phyloP scores from a whole-genome alignment of 2,329 filamentous ascomycete species.

The Raffaelea ambrosiae region DNA sequence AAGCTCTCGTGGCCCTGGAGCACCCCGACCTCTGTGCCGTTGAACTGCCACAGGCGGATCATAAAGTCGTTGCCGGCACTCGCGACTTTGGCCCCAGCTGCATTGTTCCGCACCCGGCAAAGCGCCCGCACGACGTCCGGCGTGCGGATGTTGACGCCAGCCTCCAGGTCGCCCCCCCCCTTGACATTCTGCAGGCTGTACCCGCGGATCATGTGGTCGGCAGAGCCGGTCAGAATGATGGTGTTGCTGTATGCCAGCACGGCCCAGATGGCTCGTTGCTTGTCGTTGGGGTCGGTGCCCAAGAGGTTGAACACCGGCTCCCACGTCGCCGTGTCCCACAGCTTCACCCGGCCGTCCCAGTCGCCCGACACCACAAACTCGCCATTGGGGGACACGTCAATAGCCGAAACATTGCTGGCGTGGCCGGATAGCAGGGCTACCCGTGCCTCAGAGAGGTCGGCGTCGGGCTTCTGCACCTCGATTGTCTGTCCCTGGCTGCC shows the following conservation, averaged over 20 bases:
- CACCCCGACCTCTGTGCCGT: slow-evolving; percentile 67
- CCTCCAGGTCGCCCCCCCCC: slow-evolving; percentile 35
- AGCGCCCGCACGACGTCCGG: slow-evolving; percentile 84
- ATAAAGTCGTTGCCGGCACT: slow-evolving; percentile 90
- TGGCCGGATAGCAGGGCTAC: slow-evolving; percentile 84
- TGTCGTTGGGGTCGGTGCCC: slow-evolving; percentile 35
- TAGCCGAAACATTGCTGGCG: slow-evolving; percentile 74
- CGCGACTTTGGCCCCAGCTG: slow-evolving; percentile 83
- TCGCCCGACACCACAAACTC: slow-evolving; percentile 79
- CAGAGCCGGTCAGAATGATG: slow-evolving; percentile 82
- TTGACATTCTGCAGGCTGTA: slow-evolving; percentile 58
- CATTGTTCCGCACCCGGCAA: slow-evolving; percentile 66
- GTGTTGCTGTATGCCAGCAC: slow-evolving; percentile 74
- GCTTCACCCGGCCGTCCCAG: slow-evolving; percentile 81
- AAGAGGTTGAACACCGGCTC: slow-evolving; percentile 63
- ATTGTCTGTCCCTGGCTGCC: slow-evolving; percentile 90
- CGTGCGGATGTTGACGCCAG: slow-evolving; percentile 50
- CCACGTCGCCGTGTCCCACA: slow-evolving; percentile 85
- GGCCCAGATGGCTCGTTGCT: slow-evolving; percentile 65
- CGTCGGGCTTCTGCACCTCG: slow-evolving; percentile 69
- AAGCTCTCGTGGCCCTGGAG: slow-evolving; percentile 88
- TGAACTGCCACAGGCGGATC: slow-evolving; percentile 77
- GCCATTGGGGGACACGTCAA: slow-evolving; percentile 68
- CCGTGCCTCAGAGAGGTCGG: slow-evolving; percentile 63
- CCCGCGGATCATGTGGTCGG: slow-evolving; percentile 81